Conservation (phyloP, 331 rosid genomes). For the Telfairia occidentalis region DNA sequence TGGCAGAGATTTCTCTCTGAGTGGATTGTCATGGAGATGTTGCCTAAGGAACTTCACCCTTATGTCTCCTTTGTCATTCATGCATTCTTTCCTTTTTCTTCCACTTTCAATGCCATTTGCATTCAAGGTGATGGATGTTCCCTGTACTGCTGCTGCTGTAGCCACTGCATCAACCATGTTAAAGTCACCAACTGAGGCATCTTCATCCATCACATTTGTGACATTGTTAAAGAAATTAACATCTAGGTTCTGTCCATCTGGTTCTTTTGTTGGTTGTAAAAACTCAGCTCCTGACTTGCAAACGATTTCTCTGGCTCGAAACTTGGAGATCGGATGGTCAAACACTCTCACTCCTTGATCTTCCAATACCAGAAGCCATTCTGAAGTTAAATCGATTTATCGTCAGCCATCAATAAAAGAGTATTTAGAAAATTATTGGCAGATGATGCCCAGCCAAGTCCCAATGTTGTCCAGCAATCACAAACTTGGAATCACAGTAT, state of each 20-base stretch:
- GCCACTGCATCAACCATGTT: conserved; percentile 58
- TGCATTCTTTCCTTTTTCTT: conserved; percentile 60
- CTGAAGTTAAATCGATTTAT: conserved; percentile 25
- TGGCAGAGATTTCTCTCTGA: conserved; percentile 23
- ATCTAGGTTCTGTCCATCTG: conserved; percentile 18
- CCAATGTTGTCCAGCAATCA: conserved; percentile 14
- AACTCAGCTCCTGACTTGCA: conserved; percentile 32
- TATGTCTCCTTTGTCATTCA: conserved; percentile 27
- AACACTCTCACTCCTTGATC: conserved; percentile 44
- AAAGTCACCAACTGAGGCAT: conserved; percentile 29
- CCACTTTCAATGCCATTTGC: conserved; percentile 21
- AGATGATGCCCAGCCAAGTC: background rate
- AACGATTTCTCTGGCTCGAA: conserved; percentile 32
- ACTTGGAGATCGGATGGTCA: conserved; percentile 32
- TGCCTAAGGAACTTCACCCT: conserved; percentile 49
- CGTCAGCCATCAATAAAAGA: background rate
- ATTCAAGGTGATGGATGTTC: conserved; percentile 11
- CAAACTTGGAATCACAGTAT: background rate
- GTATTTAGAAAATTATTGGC: background rate
- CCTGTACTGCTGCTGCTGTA: conserved; percentile 10
- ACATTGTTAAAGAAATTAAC: conserved; percentile 15
- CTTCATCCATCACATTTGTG: conserved; percentile 18
- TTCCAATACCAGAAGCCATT: conserved; percentile 60
- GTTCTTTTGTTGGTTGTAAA: conserved; percentile 23
- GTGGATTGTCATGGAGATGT: conserved; percentile 33